Evolutionary conservation across 2,329 filamentous ascomycete genomes (phyloP), one percentile per base, ranked within the genome.

Genomic region (Fusarium chlamydosporum): DNA sequence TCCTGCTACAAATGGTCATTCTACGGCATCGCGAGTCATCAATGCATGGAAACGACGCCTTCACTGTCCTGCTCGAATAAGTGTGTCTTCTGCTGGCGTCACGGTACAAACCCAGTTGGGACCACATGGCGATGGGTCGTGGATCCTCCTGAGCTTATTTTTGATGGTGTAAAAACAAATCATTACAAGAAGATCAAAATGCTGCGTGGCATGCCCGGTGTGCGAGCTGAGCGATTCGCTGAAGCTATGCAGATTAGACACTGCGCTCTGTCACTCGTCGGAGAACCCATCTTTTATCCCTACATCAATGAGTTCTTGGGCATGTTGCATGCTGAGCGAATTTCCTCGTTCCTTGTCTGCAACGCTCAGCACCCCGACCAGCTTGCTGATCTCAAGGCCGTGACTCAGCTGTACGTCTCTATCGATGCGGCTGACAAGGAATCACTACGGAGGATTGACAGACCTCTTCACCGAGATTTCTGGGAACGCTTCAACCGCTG

Each of bases 101-200:
- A 98, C 77, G 96, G 95, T 54, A 98, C 96, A 0, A 99, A 98
- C 77, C 95, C 95, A 0, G 96, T 98, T 0, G 94, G 94, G 47
- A 98, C 96, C 4, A 97, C 92, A 6, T 98, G 96, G 95, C 90
- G 95, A 64, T 99, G 95, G 95, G 89, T 94, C 51, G 93, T 97
- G 31, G 96, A 98, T 76, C 91, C 93, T 1, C 94, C 95, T 0
- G 91, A 97, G 26, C 79, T 94, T 73, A 97, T 98, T 72, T 97
- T 97, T 76, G 83, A 91, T 37, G 95, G 95, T 48, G 93, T 97
- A 68, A 97, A 96, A 78, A 90, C 91, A 61, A 92, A 91, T 16
- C 96, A 98, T 79, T 97, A 97, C 84, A 91, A 95, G 76, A 98
- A 98, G 81, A 98, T 98, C 81, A 97, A 97, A 79, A 96, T 96